phyloP scores from a whole-genome alignment of 495 filamentous ascomycete genomes.

The Trichoderma gamsii region DNA sequence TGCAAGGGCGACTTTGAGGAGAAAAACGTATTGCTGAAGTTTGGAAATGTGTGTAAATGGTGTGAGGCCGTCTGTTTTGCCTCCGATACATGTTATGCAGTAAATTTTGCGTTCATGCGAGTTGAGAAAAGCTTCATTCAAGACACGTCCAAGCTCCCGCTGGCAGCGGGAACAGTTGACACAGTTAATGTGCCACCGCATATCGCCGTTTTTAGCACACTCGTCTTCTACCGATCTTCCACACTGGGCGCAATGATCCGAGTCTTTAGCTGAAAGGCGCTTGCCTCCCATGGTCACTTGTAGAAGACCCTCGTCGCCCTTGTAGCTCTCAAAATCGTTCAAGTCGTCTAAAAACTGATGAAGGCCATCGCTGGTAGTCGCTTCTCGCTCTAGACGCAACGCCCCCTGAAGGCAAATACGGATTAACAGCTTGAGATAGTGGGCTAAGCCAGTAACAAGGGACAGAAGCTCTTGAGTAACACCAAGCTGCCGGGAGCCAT shows the following conservation, averaged over 20 bases:
- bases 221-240: constrained; percentile 89
- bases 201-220: constrained; percentile 64
- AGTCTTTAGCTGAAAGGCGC: constrained; percentile 66
- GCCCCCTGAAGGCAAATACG: constrained; percentile 93
- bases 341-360: constrained; percentile 77
- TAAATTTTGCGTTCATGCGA: constrained; percentile 57
- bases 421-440: constrained; percentile 97
- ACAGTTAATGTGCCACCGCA: constrained; percentile 78
- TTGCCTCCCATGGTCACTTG: constrained; percentile 69
- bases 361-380: constrained; percentile 64
- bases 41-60: constrained; percentile 62
- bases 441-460: constrained; percentile 91
- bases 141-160: constrained; percentile 57
- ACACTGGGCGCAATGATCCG: constrained; percentile 76
- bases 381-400: constrained; percentile 83
- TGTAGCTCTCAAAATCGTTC: constrained; percentile 62
- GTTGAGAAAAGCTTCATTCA: constrained; percentile 61
- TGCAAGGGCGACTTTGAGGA: constrained; percentile 86
- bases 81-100: constrained; percentile 56
- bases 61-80: constrained; percentile 29
- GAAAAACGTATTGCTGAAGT: constrained; percentile 88
- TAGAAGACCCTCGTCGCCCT: constrained; percentile 62
- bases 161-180: constrained; percentile 70
- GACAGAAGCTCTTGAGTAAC: constrained; percentile 96
- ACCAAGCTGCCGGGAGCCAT: constrained; percentile 76